These are phyloP conservation scores for Phycomyces blakesleeanus DNA, from an alignment of 192 early-diverging fungal genomes.

Conservation along the genomic window DNA sequence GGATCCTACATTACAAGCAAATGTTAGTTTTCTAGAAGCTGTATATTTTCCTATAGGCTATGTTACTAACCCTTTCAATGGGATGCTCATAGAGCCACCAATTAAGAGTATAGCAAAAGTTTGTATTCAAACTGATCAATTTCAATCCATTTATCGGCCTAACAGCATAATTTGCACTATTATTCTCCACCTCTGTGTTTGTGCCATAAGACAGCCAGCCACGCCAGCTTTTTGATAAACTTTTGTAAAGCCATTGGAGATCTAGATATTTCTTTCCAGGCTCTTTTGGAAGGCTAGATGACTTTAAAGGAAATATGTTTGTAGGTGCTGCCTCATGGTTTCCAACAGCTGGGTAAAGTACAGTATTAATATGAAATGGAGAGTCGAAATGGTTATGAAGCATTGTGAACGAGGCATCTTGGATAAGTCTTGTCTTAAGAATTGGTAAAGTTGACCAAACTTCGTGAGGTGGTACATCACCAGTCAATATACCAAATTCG, in stretches of 20 bases:
- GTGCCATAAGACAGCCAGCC: constrained; percentile 35
- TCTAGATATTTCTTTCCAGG: constrained; percentile 19
- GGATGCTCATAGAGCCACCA: constrained; percentile 47
- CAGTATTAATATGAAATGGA: constrained; percentile 20
- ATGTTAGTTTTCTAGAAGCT: background rate
- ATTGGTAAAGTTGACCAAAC: constrained; percentile 44
- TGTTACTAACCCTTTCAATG: constrained; percentile 25
- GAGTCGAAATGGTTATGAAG: constrained; percentile 33
- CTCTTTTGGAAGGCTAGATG: constrained; percentile 12
- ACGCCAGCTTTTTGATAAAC: constrained; percentile 45
- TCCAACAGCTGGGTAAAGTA: constrained; percentile 49
- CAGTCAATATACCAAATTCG: constrained; percentile 49
- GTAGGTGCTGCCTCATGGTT: constrained; percentile 54
- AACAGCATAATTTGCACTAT: constrained; percentile 46
- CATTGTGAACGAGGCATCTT: constrained; percentile 34
- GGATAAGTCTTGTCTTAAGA: constrained; percentile 37
- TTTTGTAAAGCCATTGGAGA: constrained; percentile 45
- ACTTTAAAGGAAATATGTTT: constrained; percentile 35
- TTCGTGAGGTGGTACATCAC: constrained; percentile 55
- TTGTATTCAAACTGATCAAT: constrained; percentile 54
- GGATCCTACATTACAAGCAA: constrained; percentile 34
- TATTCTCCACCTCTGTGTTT: constrained; percentile 33
- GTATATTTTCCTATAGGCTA: background rate
- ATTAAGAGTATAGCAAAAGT: constrained; percentile 57
- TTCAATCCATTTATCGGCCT: constrained; percentile 43